Percentiles rank a stretch among this genome's conserved stretches.
Conservation (phyloP, 2,329 filamentous ascomycete genomes). For the Dryadomyces quercivorus region DNA sequence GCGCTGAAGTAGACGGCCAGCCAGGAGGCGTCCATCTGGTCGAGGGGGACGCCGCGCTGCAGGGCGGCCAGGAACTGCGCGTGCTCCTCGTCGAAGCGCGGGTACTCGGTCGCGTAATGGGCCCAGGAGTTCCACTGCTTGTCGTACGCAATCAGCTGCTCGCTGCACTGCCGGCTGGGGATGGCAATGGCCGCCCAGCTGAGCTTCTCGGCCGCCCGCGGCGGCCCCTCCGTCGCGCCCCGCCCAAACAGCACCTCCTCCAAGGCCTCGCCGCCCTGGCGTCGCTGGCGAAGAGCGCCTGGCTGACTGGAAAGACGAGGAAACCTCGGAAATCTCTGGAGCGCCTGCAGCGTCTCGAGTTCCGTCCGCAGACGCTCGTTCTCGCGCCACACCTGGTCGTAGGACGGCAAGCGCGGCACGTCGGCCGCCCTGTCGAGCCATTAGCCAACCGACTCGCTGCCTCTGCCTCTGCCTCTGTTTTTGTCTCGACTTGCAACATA, state of each 20-base stretch:
- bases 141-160: conserved; percentile 1
- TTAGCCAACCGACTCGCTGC: neutral
- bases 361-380: neutral
- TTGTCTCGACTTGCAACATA: neutral
- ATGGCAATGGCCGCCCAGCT: neutral
- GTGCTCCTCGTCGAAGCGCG: neutral
- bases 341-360: neutral
- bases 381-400: neutral
- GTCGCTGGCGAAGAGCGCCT: neutral
- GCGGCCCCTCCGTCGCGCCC: neutral
- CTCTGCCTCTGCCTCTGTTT: neutral
- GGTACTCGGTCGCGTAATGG: neutral
- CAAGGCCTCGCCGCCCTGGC: neutral
- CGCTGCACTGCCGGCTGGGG: neutral
- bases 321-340: neutral
- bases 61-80: neutral
- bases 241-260: neutral
- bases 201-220: neutral
- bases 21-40: neutral
- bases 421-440: neutral
- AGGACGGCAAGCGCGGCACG: neutral
- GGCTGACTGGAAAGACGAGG: too few relatives aligned
- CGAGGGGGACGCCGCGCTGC: neutral
- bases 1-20: conserved; percentile 1
- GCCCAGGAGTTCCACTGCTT: conserved; percentile 1